phyloP scores from a whole-genome alignment of 2,329 filamentous ascomycete genomes.

The Alternaria metachromatica region DNA sequence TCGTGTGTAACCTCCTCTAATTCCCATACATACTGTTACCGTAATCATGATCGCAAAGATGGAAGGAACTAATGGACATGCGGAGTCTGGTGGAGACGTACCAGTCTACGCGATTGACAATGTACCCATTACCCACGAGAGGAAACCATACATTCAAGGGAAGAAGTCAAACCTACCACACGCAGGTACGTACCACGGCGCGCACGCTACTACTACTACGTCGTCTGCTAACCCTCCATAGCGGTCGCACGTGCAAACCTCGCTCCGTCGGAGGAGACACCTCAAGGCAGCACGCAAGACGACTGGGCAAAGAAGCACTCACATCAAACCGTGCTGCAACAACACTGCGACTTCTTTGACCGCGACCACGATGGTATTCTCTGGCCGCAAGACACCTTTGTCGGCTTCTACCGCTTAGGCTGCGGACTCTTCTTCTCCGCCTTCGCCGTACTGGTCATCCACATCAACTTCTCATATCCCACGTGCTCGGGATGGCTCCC shows the following conservation, averaged over 20 bases:
- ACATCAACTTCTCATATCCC: conserved; percentile 59
- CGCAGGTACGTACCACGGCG: conserved; percentile 10
- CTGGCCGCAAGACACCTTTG: conserved; percentile 60
- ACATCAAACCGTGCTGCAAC: conserved; percentile 57
- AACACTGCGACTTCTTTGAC: conserved; percentile 63
- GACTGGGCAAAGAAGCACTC: conserved; percentile 49
- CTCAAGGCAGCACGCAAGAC: conserved; percentile 52
- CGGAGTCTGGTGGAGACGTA: background rate
- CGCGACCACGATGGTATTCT: conserved; percentile 60
- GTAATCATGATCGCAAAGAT: conserved; percentile 8
- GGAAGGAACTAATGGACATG: background rate
- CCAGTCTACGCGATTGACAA: conserved; percentile 12
- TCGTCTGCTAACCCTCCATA: conserved; percentile 4
- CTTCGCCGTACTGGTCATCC: conserved; percentile 57
- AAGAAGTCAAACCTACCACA: conserved; percentile 15
- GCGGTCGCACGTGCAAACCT: conserved; percentile 53
- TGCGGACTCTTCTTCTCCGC: conserved; percentile 54
- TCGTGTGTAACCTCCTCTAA: background rate
- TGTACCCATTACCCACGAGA: conserved; percentile 17
- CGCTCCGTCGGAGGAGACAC: conserved; percentile 49
- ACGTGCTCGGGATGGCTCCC: conserved; percentile 54
- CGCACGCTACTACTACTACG: background rate
- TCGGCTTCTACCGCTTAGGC: conserved; percentile 55
- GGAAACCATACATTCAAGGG: conserved; percentile 17
- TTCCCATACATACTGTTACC: background rate